Percentiles rank a stretch among this genome's conserved stretches.
These are phyloP conservation scores for Triticum timopheevii DNA, from an alignment of 176 grass and related monocot genomes.

Conservation along the genomic window DNA sequence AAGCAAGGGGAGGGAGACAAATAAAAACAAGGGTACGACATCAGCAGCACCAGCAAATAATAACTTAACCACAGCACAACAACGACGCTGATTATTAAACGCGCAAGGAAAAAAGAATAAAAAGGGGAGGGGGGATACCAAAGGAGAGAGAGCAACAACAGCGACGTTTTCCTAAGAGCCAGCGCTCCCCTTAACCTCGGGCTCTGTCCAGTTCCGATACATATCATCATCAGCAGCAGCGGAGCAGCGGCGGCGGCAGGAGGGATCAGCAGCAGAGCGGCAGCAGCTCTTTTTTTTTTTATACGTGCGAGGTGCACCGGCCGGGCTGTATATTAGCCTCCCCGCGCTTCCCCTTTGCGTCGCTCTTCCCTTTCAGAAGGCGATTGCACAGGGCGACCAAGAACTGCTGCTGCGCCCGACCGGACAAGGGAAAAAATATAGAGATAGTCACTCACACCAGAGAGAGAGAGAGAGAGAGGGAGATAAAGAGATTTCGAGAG, in stretches of 20 bases:
- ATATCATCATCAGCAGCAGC: background rate
- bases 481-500: slow-evolving; percentile 55
- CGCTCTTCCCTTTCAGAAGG: slow-evolving; percentile 89
- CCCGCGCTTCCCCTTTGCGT: slow-evolving; percentile 32
- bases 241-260: slow-evolving; percentile 5
- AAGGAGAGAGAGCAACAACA: slow-evolving; percentile 48
- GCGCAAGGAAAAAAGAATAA: slow-evolving; percentile 39
- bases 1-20: slow-evolving; percentile 23
- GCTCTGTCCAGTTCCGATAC: slow-evolving; percentile 65
- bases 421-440: slow-evolving; percentile 58
- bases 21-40: slow-evolving; percentile 56
- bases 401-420: slow-evolving; percentile 44
- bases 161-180: slow-evolving; percentile 57
- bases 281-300: slow-evolving; percentile 35
- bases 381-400: slow-evolving; percentile 71
- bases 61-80: slow-evolving; percentile 60
- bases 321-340: slow-evolving; percentile 45
- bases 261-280: slow-evolving; percentile 41
- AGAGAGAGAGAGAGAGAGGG: slow-evolving; percentile 7
- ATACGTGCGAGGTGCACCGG: background rate
- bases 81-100: slow-evolving; percentile 48
- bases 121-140: slow-evolving; percentile 46
- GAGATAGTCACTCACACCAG: slow-evolving; percentile 57
- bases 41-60: slow-evolving; percentile 52
- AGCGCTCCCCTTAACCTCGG: slow-evolving; percentile 25